Evolutionary conservation across 2,329 filamentous ascomycete genomes (phyloP).

Genomic region (Massarina eburnea): DNA sequence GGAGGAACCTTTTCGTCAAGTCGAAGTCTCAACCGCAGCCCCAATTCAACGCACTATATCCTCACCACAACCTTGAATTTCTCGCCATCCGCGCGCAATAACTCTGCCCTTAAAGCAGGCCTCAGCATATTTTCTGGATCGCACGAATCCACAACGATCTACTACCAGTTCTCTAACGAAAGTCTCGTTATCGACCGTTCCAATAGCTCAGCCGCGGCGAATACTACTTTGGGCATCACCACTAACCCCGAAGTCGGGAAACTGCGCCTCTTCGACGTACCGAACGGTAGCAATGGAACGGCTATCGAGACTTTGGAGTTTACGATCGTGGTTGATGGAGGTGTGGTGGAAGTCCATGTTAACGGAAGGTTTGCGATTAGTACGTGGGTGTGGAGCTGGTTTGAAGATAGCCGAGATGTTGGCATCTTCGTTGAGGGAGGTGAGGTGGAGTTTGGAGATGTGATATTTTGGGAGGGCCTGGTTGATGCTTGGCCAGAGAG

Average conservation of each 20-base stretch:
- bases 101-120: conserved; percentile 42
- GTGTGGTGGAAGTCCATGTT: conserved; percentile 43
- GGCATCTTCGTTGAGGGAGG: conserved; percentile 18
- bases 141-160: conserved; percentile 46
- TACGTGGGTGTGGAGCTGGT: conserved; percentile 47
- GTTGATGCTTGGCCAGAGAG: conserved; percentile 14
- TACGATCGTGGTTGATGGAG: conserved; percentile 46
- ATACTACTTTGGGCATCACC: conserved; percentile 44
- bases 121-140: conserved; percentile 47
- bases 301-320: conserved; percentile 43
- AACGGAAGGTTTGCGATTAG: conserved; percentile 47
- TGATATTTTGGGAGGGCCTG: conserved; percentile 20
- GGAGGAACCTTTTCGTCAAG: conserved; percentile 13
- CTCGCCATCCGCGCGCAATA: conserved; percentile 30
- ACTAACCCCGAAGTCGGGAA: conserved; percentile 43
- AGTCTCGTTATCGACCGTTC: conserved; percentile 46
- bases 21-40: conserved; percentile 15
- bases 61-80: conserved; percentile 44
- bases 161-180: conserved; percentile 51
- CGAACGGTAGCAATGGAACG: conserved; percentile 18
- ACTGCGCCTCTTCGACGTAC: conserved; percentile 47
- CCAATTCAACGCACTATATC: conserved; percentile 44
- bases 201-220: conserved; percentile 45
- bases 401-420: conserved; percentile 18
- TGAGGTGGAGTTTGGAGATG: conserved; percentile 27